Evolutionary conservation across 2,329 filamentous ascomycete genomes (phyloP), one percentile per base, ranked within the genome.

Genomic region (Aureobasidium sp.): DNA sequence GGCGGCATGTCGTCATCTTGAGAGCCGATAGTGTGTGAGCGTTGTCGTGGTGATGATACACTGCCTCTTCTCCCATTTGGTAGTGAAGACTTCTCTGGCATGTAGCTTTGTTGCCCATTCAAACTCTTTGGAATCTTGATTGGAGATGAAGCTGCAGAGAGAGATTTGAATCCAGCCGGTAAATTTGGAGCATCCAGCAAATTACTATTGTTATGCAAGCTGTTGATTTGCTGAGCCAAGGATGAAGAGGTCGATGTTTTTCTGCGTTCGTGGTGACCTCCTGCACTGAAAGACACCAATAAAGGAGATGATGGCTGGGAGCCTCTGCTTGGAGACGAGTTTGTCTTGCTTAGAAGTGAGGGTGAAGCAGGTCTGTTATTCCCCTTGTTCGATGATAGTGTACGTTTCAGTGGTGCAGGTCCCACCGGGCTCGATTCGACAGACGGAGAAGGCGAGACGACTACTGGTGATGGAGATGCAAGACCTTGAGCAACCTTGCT

Each of bases 281-380:
- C 89, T 13, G 93, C 90, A 63, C 93, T 91, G 73, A 99, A 99
- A 6, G 94, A 96, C 9, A 97, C 89, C n/a, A 97, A 81, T n/a
- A 99, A 78, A 0, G 94, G 94, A 6, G 91, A 95, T 0, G 90
- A 93, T 51, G 87, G 87, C 69, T 90, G 87, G 3, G 94, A 99
- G 4, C 84, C 85, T 66, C 93, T 85, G 72, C 84, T 97, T 1
- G 94, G 93, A 2, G 93, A 97, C 6, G 93, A 90, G 70, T 89
- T 94, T 27, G 87, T 79, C 65, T 93, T 90, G 67, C 85, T 89
- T 30, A 90, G 75, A 25, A 86, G 82, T 0, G 93, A 96, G 1
- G 94, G 94, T 2, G 94, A 97, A 51, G 90, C 87, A 3, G 94
- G 91, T 60, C 94, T 83, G 66, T 89, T 89, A 8, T 79, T 78